Conservation (phyloP, 257 asterid genomes). For the Parsonsia alboflavescens region DNA sequence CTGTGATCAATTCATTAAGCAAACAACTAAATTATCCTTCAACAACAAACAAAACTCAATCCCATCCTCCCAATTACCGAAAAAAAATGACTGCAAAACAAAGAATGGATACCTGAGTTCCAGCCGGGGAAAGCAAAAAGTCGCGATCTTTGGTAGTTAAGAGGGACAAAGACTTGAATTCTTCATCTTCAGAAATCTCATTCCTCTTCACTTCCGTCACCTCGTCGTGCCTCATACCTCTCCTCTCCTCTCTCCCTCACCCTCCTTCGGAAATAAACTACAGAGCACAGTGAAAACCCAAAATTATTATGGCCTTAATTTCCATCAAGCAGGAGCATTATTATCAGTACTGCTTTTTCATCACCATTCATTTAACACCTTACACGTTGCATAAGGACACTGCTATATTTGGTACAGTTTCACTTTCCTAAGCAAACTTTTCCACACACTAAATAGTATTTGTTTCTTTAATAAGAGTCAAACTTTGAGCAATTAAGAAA, state of each 20-base stretch:
- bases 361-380: background rate
- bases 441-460: background rate
- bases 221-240: constrained; percentile 15
- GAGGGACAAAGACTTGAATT: constrained; percentile 27
- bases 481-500: background rate
- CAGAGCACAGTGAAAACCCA: background rate
- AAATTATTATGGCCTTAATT: background rate
- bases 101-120: constrained; percentile 34
- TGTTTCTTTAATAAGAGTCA: background rate
- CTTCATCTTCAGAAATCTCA: background rate
- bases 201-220: background rate
- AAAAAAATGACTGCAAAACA: background rate
- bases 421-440: background rate
- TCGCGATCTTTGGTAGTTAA: constrained; percentile 45
- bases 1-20: background rate
- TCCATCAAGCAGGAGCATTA: background rate
- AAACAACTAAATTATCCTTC: background rate
- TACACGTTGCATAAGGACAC: constrained; percentile 8
- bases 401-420: background rate
- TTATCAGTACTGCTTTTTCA: background rate
- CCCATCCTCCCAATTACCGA: too few species aligned
- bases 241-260: background rate
- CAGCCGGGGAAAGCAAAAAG: constrained; percentile 49
- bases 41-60: background rate
- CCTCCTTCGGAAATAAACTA: background rate